These are phyloP conservation scores for Bombardia bombarda DNA, from an alignment of 495 filamentous ascomycete species.

Conservation along the genomic window DNA sequence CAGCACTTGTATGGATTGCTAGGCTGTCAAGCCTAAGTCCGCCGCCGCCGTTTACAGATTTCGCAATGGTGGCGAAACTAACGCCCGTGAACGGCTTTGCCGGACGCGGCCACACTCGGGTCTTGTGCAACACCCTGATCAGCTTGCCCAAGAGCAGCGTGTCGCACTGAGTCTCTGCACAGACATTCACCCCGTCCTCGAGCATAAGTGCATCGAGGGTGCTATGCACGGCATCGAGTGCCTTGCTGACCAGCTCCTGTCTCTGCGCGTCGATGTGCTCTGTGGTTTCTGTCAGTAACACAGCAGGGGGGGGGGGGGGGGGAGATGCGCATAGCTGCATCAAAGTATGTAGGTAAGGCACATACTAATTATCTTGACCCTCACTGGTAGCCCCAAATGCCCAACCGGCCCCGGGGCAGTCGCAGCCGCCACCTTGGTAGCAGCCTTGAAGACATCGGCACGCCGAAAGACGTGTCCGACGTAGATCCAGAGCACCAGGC, in stretches of 20 bases:
- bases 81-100: conserved; percentile 11
- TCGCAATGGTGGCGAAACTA: conserved; percentile 12
- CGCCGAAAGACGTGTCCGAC: conserved; percentile 19
- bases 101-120: conserved; percentile 13
- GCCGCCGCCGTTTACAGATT: conserved; percentile 3
- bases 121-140: conserved; percentile 15
- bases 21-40: conserved; percentile 1
- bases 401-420: conserved; percentile 11
- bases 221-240: conserved; percentile 10
- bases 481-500: conserved; percentile 21
- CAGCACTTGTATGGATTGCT: not conserved
- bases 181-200: conserved; percentile 1
- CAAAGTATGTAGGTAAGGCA: not conserved
- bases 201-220: conserved; percentile 13
- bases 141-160: conserved; percentile 21
- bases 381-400: conserved; percentile 16
- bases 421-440: conserved; percentile 11
- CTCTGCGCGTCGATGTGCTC: conserved; percentile 17
- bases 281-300: not conserved
- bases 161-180: conserved; percentile 15
- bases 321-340: not conserved
- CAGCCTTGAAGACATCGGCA: conserved; percentile 16
- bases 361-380: conserved; percentile 23
- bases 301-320: not conserved
- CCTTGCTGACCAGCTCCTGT: conserved; percentile 10